These are phyloP conservation scores for Globisporangium spiculum DNA, from an alignment of 352 stramenopile genomes.

Conservation along the genomic window DNA sequence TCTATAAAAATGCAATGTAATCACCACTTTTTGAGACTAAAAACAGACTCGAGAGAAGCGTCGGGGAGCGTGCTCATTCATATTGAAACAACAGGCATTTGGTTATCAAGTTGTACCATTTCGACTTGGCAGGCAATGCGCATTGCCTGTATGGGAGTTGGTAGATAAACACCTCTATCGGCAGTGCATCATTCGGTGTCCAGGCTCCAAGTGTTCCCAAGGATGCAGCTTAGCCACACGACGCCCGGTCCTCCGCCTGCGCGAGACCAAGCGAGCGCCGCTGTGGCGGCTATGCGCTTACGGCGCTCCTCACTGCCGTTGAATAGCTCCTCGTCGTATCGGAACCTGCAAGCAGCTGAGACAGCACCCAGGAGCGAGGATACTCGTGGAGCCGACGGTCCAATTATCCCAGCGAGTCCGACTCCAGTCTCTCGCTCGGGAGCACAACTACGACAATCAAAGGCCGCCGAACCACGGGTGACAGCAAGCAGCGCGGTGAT, in stretches of 20 bases:
- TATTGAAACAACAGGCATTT: background rate
- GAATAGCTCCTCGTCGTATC: background rate
- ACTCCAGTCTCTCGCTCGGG: background rate
- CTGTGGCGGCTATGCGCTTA: conserved; percentile 4
- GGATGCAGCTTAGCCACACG: background rate
- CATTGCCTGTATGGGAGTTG: background rate
- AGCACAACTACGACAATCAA: background rate
- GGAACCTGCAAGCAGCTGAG: conserved; percentile 3
- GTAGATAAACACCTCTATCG: background rate
- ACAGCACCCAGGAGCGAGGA: conserved; percentile 11
- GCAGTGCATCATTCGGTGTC: background rate
- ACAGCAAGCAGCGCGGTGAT: background rate
- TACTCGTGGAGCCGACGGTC: background rate
- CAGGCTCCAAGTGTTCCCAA: background rate
- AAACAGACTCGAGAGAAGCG: conserved; percentile 1
- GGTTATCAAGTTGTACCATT: background rate
- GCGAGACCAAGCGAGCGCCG: background rate
- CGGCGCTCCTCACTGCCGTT: conserved; percentile 9
- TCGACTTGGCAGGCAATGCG: background rate
- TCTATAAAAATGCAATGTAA: conserved; percentile 9
- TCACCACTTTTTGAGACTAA: conserved; percentile 4
- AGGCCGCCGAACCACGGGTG: background rate
- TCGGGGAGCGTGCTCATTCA: too few species aligned
- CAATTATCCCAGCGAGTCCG: background rate
- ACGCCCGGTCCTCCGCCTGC: conserved; percentile 6